Conservation (phyloP, 345 rosid species). For the Capsella bursapastoris region DNA sequence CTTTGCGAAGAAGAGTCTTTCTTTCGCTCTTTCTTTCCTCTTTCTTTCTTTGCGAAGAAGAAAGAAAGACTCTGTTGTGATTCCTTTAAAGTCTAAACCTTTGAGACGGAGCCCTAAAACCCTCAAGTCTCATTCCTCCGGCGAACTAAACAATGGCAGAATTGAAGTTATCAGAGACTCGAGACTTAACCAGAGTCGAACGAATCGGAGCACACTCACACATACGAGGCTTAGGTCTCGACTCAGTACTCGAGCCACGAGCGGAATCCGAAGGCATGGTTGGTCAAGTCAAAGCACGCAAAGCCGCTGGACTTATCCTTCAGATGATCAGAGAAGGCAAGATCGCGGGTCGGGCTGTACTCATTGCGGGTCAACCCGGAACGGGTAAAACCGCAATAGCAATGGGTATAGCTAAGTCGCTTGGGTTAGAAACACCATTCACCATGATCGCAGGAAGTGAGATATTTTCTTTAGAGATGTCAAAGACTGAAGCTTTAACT, state of each 20-base stretch:
- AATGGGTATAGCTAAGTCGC: conserved; percentile 96
- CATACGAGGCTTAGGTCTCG: conserved; percentile 89
- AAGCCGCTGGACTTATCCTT: conserved; percentile 90
- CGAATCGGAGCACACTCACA: conserved; percentile 94
- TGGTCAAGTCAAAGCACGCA: conserved; percentile 76
- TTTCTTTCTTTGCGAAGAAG: no score
- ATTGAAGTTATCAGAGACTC: conserved; percentile 68
- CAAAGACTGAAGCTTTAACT: conserved; percentile 89
- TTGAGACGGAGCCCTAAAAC: no score
- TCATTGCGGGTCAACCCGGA: conserved; percentile 90
- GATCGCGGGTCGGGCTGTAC: conserved; percentile 84
- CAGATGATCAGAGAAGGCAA: conserved; percentile 88
- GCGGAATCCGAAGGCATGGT: conserved; percentile 88
- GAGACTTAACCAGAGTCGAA: conserved; percentile 86
- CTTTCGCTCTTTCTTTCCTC: no score
- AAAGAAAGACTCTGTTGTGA: no score
- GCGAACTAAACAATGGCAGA: conserved; percentile 58
- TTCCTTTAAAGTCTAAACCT: conserved; percentile 5
- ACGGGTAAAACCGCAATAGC: conserved; percentile 96
- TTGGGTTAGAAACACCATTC: conserved; percentile 89
- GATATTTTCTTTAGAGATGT: conserved; percentile 89
- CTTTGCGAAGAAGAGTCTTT: no score
- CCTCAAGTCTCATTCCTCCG: conserved; percentile 8
- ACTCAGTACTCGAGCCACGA: conserved; percentile 82
- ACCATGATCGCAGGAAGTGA: conserved; percentile 86